Evolutionary conservation across 2,329 filamentous ascomycete species (phyloP), one percentile per base, ranked within the genome.

Genomic region (Fonsecaea erecta): DNA sequence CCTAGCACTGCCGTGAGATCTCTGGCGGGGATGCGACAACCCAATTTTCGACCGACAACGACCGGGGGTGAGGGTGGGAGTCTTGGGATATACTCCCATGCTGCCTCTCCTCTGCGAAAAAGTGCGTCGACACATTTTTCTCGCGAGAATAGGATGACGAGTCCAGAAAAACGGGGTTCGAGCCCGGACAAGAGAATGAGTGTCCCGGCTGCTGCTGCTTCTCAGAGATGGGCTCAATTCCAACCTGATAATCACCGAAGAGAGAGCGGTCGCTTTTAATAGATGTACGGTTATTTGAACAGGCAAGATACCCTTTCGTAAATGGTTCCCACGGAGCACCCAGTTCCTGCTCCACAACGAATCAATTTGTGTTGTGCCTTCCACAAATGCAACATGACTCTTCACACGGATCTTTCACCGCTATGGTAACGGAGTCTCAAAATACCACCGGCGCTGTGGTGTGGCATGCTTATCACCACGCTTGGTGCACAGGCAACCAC

Each of bases 81-180:
- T 74, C 81, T 97, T 56, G 93, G 93, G 14, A 84, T 96, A 0
- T 93, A 88, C 76, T 89, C 85, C 5, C 92, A 96, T 75, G 88
- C 88, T 5, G 90, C 89, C 46, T 96, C 92, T 11, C 94, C 94
- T 0, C 77, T 98, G 12, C 90, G 92, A 72, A 97, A 96, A 75
- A 84, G 90, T 1, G 87, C 82, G 71, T 91, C 80, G 77, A 86
- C 77, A 77, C 90, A 82, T 58, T 75, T 81, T 32, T 52, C 61
- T 16, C 62, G 62, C 5, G 65, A 61, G 21, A 46, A 34, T 54
- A 54, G 51, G 51, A 34, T 34, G 28, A 21, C 73, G 43, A 79
- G 76, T 62, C 78, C 78, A 5, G 66, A 76, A 65, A 79, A 77
- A 63, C 71, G 75, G 34, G 73, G 72, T 16, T 75, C 75, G 12